Percentiles rank a stretch among this genome's conserved stretches.
These are phyloP conservation scores for Erysimum cheiri DNA, from an alignment of 441 rosid species.

Conservation along the genomic window DNA sequence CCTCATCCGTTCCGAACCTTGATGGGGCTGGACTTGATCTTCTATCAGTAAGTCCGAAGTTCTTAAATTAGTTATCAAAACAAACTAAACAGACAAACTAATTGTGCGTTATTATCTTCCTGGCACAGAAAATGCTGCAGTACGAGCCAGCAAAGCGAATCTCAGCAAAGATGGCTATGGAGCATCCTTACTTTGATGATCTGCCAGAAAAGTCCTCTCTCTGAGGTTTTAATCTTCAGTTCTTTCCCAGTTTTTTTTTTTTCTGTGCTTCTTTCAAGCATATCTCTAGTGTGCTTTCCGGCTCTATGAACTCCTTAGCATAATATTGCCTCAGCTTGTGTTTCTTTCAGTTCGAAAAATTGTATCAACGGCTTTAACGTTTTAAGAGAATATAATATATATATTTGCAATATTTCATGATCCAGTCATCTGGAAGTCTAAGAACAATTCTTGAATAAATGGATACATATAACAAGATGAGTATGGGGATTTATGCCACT, in stretches of 20 bases:
- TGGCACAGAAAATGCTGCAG: slow-evolving; percentile 87
- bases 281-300: slow-evolving; percentile 42
- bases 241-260: not conserved
- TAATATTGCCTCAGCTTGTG: not conserved
- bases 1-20: slow-evolving; percentile 68
- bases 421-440: not conserved
- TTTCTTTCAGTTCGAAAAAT: slow-evolving; percentile 21
- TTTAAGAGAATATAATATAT: not conserved
- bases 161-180: slow-evolving; percentile 97
- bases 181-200: slow-evolving; percentile 90
- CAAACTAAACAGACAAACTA: slow-evolving; percentile 18
- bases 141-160: slow-evolving; percentile 88
- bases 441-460: slow-evolving; percentile 28
- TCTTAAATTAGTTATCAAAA: not conserved
- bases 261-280: slow-evolving; percentile 43
- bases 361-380: slow-evolving; percentile 7
- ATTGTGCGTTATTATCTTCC: not conserved
- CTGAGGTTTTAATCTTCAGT: slow-evolving; percentile 41
- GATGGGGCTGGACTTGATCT: slow-evolving; percentile 79
- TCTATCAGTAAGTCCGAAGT: slow-evolving; percentile 58
- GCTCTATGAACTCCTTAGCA: not conserved
- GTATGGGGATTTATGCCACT: slow-evolving; percentile 41
- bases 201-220: slow-evolving; percentile 60
- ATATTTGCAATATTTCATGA: not conserved
- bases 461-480: slow-evolving; percentile 10